Percentiles rank a stretch among this genome's conserved stretches.
phyloP scores from a whole-genome alignment of 805 yeast genomes.

The Millerozyma miso region DNA sequence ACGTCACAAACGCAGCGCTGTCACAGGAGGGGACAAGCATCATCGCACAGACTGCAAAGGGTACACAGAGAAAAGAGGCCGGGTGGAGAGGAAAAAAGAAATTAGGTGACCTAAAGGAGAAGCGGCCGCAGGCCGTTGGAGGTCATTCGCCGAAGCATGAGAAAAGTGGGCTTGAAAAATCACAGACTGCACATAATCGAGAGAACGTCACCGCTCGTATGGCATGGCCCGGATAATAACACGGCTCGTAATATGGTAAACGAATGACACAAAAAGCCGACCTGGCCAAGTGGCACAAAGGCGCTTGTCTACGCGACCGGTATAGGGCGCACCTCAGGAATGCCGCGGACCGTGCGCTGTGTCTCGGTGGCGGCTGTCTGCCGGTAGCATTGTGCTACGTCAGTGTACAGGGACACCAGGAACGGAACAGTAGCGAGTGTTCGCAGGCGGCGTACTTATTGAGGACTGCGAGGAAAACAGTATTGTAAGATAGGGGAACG shows the following conservation, averaged over 20 bases:
- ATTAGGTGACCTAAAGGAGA: too few species aligned
- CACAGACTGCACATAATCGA: not conserved
- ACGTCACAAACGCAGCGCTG: too few species aligned
- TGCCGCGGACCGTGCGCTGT: not conserved
- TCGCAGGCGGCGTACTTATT: not conserved
- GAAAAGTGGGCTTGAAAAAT: not conserved
- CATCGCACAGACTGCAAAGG: too few species aligned
- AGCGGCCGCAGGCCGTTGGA: too few species aligned
- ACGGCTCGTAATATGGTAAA: not conserved
- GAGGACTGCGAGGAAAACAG: not conserved
- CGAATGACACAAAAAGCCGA: not conserved
- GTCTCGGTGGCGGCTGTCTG: not conserved
- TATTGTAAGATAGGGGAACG: too few species aligned
- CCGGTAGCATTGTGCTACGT: not conserved
- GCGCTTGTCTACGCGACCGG: too few species aligned
- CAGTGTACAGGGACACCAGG: not conserved
- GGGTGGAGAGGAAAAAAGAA: too few species aligned
- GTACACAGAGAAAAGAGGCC: too few species aligned
- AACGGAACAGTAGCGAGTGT: not conserved
- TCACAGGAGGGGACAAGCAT: too few species aligned
- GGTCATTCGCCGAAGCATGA: not conserved
- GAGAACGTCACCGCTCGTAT: not conserved
- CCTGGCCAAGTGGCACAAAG: not conserved
- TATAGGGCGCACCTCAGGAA: too few species aligned
- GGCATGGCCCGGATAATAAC: not conserved